phyloP scores from a whole-genome alignment of 352 stramenopile genomes.

The Phytopythium aichiense region DNA sequence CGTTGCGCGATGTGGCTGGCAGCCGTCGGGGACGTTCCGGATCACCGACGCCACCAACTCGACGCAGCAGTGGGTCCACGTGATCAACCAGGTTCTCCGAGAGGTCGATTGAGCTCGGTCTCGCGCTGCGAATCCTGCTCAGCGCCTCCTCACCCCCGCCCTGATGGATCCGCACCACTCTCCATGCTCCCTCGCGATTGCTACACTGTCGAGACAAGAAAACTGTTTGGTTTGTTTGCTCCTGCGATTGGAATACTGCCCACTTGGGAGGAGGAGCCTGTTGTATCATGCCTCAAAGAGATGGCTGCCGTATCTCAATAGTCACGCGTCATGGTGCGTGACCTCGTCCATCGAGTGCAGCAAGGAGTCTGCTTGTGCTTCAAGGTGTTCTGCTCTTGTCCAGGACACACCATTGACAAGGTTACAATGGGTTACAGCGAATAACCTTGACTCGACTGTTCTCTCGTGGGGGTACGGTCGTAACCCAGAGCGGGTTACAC shows the following conservation, averaged over 20 bases:
- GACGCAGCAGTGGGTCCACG: slow-evolving; percentile 54
- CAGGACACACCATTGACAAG: too few relatives aligned
- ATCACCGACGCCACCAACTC: slow-evolving; percentile 58
- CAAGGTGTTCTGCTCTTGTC: too few relatives aligned
- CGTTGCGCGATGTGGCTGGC: not conserved
- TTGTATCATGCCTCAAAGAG: too few relatives aligned
- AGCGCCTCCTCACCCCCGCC: not conserved
- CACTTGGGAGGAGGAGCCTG: not conserved
- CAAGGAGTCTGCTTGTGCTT: too few relatives aligned
- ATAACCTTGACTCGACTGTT: too few relatives aligned
- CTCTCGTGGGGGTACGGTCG: too few relatives aligned
- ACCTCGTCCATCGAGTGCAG: too few relatives aligned
- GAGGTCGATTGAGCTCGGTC: slow-evolving; percentile 5
- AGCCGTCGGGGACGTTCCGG: slow-evolving; percentile 58
- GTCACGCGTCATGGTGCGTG: too few relatives aligned
- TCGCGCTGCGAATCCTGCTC: too few relatives aligned
- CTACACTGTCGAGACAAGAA: not conserved
- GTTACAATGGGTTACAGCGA: too few relatives aligned
- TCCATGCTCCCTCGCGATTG: not conserved
- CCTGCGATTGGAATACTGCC: not conserved
- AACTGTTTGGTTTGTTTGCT: not conserved
- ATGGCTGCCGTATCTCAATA: not conserved
- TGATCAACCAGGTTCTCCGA: slow-evolving; percentile 34
- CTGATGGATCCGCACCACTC: not conserved
- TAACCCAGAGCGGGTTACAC: not conserved